A percentile compares a stretch with the other conserved stretches of the same genome.
Conservation (phyloP, 1,139 yeast genomes). For the Suhomyces coccinellae region DNA sequence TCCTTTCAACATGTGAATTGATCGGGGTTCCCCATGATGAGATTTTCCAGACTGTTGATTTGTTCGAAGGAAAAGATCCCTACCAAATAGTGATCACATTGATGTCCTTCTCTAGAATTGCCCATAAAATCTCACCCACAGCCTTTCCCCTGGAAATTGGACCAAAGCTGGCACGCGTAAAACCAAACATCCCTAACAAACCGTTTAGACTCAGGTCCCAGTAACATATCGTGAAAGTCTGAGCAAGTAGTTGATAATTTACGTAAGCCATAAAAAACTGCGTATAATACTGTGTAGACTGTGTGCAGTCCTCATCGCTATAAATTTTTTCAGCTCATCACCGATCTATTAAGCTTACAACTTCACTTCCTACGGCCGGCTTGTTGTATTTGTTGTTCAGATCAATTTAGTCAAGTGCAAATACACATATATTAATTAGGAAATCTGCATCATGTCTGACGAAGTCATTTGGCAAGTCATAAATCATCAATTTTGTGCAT, state of each 20-base stretch:
- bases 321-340: conserved; percentile 7
- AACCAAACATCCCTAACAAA: conserved; percentile 41
- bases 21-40: conserved; percentile 84
- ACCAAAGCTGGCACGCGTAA: conserved; percentile 35
- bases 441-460: conserved; percentile 39
- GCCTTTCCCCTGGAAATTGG: conserved; percentile 31
- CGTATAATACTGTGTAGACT: neutral
- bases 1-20: conserved; percentile 56
- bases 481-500: conserved; percentile 87
- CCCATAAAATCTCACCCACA: conserved; percentile 37
- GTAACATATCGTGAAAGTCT: neutral
- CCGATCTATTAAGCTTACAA: neutral
- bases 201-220: conserved; percentile 24
- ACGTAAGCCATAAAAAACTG: neutral
- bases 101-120: conserved; percentile 65
- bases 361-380: neutral
- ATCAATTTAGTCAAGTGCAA: neutral
- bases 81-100: conserved; percentile 74
- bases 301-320: conserved; percentile 8
- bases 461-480: conserved; percentile 89
- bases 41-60: conserved; percentile 77
- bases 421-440: neutral
- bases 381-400: neutral
- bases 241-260: neutral
- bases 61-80: conserved; percentile 73